A percentile compares a stretch with the other conserved stretches of the same genome.
Conservation (phyloP, 768 basidiomycete genomes). For the Grammothele lineata region DNA sequence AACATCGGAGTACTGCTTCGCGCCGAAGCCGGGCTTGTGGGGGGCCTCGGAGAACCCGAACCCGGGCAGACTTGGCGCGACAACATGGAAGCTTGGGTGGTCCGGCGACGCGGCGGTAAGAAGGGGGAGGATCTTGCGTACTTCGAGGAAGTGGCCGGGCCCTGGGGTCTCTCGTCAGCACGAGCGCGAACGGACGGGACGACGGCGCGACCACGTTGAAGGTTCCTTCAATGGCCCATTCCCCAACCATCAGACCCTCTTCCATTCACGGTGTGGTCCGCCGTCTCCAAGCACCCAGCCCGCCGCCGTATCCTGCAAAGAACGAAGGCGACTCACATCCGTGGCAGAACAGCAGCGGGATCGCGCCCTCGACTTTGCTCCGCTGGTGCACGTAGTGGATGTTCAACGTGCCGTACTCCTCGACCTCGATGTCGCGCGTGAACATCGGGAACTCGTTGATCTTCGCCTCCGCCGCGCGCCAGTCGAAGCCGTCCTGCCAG, state of each 20-base stretch:
- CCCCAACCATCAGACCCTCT: too few relatives aligned
- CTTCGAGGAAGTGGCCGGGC: constrained; percentile 60
- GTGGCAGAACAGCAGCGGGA: constrained; percentile 49
- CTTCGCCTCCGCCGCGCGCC: constrained; percentile 46
- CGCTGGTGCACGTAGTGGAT: constrained; percentile 53
- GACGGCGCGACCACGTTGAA: too few relatives aligned
- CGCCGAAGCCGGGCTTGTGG: constrained; percentile 45
- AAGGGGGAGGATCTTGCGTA: constrained; percentile 51
- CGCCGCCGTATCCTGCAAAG: too few relatives aligned
- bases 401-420: constrained; percentile 42
- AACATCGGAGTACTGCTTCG: constrained; percentile 54
- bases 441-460: constrained; percentile 58
- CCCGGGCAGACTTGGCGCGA: constrained; percentile 54
- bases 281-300: too few relatives aligned
- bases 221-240: too few relatives aligned
- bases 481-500: constrained; percentile 55
- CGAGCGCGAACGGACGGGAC: too few relatives aligned
- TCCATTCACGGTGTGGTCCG: too few relatives aligned
- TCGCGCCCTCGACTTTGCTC: constrained; percentile 28
- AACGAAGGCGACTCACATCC: constrained; percentile 40
- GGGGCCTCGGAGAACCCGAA: constrained; percentile 60
- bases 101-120: constrained; percentile 37
- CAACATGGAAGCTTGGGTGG: constrained; percentile 60
- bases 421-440: constrained; percentile 45
- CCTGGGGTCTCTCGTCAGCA: constrained; percentile 29